Evolutionary conservation across 352 stramenopile species (phyloP), one percentile per base, ranked within the genome.

Genomic region (Poterioochromonas sp.): DNA sequence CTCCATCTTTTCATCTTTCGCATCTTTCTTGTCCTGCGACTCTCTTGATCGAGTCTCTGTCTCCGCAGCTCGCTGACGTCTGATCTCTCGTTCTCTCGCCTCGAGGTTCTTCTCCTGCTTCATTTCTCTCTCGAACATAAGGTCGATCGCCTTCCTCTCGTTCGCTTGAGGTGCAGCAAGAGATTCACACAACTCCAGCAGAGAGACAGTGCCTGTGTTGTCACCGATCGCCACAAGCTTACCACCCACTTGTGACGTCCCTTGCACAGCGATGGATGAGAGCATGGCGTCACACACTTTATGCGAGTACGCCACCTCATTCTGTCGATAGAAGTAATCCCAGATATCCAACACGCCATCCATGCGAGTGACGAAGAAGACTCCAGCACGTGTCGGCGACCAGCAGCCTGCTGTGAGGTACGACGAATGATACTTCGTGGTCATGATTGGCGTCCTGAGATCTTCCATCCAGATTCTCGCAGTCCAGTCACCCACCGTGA

Each of bases 271-370:
- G 70, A 98, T 95, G 65, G 89, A 83, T 11, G 90, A 97, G 29
- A 97, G 87, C 60, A 89, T 84, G 29, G 88, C 85, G 76, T 97
- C 90, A 43, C 92, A 89, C 51, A 98, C 92, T 83, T 98, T 98
- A 86, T 98, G 93, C 54, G 88, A 95, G 84, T 98, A 98, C 29
- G 92, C 94, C 64, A 97, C 90, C 80, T 97, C 94, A 83, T 96
- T 97, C 82, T 98, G 94, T 3, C 91, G 90, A 81, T 97, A 96
- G 82, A 96, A 97, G 79, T 97, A 97, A 83, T 98, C 94, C 94
- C 94, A 98, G 53, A 98, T 89, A 83, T 98, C 79, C 62, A 97
- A 87, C n/a, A 97, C 92, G 73, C 94, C 94, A 82, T 98, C 94
- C 89, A 95, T 95, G 64, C 93, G 87, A 71, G 93, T 97, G 62